Evolutionary conservation across 2,329 filamentous ascomycete genomes (phyloP).

Genomic region (Aspergillus sp.): DNA sequence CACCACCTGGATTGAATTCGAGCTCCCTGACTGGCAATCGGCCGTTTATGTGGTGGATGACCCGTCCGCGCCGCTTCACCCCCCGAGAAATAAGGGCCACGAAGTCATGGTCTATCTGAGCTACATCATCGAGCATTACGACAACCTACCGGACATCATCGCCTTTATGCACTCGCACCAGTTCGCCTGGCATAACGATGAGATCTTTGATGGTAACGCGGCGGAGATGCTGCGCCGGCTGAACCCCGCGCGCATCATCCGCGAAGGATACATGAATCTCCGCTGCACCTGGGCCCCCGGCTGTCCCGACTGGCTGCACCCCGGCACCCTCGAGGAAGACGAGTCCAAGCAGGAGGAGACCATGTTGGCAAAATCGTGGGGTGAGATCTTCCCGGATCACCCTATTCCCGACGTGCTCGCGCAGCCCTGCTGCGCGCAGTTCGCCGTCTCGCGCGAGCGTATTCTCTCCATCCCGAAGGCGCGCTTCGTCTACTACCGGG

Average conservation of each 20-base stretch:
- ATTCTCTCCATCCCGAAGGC: slow-evolving; percentile 53
- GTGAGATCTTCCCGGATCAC: slow-evolving; percentile 45
- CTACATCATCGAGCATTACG: slow-evolving; percentile 62
- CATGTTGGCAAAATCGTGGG: slow-evolving; percentile 46
- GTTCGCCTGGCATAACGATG: slow-evolving; percentile 60
- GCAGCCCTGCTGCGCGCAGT: slow-evolving; percentile 64
- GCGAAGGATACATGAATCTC: slow-evolving; percentile 59
- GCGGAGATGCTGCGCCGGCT: slow-evolving; percentile 51
- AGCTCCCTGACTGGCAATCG: slow-evolving; percentile 48
- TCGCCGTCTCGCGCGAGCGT: slow-evolving; percentile 58
- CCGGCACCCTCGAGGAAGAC: slow-evolving; percentile 38
- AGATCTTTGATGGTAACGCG: slow-evolving; percentile 50
- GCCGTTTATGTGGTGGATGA: slow-evolving; percentile 55
- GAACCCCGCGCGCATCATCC: slow-evolving; percentile 50
- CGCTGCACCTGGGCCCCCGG: slow-evolving; percentile 59
- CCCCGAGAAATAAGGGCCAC: slow-evolving; percentile 59
- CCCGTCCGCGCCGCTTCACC: slow-evolving; percentile 47
- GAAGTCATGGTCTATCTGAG: slow-evolving; percentile 63
- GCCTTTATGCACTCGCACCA: slow-evolving; percentile 61
- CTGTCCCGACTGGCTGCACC: slow-evolving; percentile 59
- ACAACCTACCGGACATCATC: slow-evolving; percentile 56
- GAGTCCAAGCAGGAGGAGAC: slow-evolving; percentile 47
- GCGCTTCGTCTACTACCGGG: slow-evolving; percentile 56
- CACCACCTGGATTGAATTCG: slow-evolving; percentile 52
- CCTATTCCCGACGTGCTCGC: slow-evolving; percentile 50